Evolutionary conservation across 352 stramenopile species (phyloP).

Genomic region (Peronosclerospora sorghi): DNA sequence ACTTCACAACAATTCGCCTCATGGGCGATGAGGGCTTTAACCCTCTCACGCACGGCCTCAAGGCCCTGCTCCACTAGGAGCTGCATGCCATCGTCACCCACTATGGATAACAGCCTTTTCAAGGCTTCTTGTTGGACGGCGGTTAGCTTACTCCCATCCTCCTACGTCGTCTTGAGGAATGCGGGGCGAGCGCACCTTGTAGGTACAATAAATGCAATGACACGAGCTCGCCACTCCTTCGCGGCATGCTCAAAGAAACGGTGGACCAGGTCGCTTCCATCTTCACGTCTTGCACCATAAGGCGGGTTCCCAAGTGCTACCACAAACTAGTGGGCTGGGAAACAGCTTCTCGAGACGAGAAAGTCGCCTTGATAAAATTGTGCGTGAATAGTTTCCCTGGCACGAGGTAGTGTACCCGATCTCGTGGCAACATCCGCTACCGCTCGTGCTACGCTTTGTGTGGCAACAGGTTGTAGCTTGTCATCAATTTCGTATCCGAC

Average conservation of each 20-base stretch:
- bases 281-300: constrained; percentile 29
- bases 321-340: constrained; percentile 9
- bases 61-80: no score
- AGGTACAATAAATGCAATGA: constrained; percentile 64
- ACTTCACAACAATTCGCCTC: no score
- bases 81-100: no score
- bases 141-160: no score
- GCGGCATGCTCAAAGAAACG: constrained; percentile 41
- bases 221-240: constrained; percentile 30
- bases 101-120: no score
- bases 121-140: no score
- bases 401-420: neutral
- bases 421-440: neutral
- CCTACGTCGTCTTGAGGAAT: constrained; percentile 38
- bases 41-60: no score
- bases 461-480: constrained; percentile 12
- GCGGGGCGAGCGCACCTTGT: constrained; percentile 31
- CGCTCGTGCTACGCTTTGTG: constrained; percentile 6
- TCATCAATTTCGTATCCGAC: constrained; percentile 55
- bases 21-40: no score
- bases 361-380: constrained; percentile 43
- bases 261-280: constrained; percentile 36
- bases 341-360: constrained; percentile 23
- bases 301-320: constrained; percentile 60
- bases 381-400: constrained; percentile 2